Evolutionary conservation across 2,329 filamentous ascomycete genomes (phyloP), one percentile per base, ranked within the genome.

Genomic region (Phoma sp.): DNA sequence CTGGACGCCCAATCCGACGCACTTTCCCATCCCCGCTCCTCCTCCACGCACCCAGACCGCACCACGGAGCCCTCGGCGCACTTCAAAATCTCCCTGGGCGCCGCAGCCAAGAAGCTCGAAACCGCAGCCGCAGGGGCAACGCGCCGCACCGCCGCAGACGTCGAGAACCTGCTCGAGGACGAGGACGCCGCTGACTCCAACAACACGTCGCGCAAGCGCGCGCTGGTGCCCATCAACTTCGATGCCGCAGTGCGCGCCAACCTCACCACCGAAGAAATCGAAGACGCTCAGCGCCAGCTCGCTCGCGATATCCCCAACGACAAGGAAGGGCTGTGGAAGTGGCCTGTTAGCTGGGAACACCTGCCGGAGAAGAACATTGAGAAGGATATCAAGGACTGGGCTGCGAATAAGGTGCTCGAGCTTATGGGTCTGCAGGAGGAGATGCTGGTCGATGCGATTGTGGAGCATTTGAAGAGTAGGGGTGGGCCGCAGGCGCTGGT

Each of bases 331-430:
- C 81, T 99, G 3, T 99, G 93, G 91, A 84, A 83, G n/a, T 98
- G 92, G 91, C 80, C 89, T 14, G 86, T 99, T 72, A 90, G 93
- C 66, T 99, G 95, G 95, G 89, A 96, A 46, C 91, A 87, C 75
- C 83, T 99, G 72, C 90, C 96, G 70, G 89, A 95, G 57, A 81
- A 83, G 13, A 83, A 95, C 37, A 86, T 98, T 55, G 84, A 86
- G 57, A 90, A 96, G 60, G 93, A 97, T 72, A 85, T 99, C 64
- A 86, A 90, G 68, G 93, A 93, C 27, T 99, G 97, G 78, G 91
- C 98, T 52, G 92, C 96, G 80, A 96, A 96, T 84, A 99, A 98
- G 83, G 91, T 98, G 64, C 89, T 99, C 57, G 95, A 99, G 76
- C 96, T 95, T 67, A 83, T 99, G 43, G 96, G 96, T 55, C 90